phyloP scores from a whole-genome alignment of 1,139 yeast species.

The Petasospora rhodanensis region DNA sequence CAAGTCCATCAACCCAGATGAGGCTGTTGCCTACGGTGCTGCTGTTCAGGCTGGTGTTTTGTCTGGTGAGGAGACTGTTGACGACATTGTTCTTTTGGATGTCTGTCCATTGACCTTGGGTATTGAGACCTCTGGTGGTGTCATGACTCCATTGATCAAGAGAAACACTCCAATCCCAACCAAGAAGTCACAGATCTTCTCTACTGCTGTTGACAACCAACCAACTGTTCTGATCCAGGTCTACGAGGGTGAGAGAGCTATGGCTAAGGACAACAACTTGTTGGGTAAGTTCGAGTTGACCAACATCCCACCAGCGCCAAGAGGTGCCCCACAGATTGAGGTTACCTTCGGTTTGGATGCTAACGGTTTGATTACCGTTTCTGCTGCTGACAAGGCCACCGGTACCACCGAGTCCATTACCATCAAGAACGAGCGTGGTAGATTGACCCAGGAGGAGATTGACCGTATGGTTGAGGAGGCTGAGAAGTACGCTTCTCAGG shows the following conservation, averaged over 20 bases:
- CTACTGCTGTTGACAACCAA: constrained; percentile 91
- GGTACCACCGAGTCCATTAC: constrained; percentile 93
- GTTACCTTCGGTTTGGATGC: constrained; percentile 91
- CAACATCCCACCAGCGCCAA: constrained; percentile 94
- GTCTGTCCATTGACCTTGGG: constrained; percentile 88
- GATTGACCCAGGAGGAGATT: constrained; percentile 86
- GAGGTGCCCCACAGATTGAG: constrained; percentile 95
- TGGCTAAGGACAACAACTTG: constrained; percentile 90
- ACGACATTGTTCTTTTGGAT: constrained; percentile 81
- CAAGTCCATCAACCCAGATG: constrained; percentile 84
- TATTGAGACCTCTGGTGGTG: constrained; percentile 96
- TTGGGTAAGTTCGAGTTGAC: constrained; percentile 91
- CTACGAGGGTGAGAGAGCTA: constrained; percentile 91
- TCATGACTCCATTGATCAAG: constrained; percentile 86
- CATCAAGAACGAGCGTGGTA: constrained; percentile 95
- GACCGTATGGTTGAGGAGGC: constrained; percentile 96
- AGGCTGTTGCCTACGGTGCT: constrained; percentile 73
- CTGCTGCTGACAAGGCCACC: constrained; percentile 93
- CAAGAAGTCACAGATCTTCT: constrained; percentile 86
- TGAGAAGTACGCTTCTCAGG: constrained; percentile 86
- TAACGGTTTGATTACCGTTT: constrained; percentile 89
- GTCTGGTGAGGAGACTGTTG: constrained; percentile 77
- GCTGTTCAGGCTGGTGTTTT: constrained; percentile 88
- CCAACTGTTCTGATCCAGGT: constrained; percentile 92
- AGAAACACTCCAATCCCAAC: constrained; percentile 93